Evolutionary conservation across 306 rosid species (phyloP).

Genomic region (Casuarina glauca): DNA sequence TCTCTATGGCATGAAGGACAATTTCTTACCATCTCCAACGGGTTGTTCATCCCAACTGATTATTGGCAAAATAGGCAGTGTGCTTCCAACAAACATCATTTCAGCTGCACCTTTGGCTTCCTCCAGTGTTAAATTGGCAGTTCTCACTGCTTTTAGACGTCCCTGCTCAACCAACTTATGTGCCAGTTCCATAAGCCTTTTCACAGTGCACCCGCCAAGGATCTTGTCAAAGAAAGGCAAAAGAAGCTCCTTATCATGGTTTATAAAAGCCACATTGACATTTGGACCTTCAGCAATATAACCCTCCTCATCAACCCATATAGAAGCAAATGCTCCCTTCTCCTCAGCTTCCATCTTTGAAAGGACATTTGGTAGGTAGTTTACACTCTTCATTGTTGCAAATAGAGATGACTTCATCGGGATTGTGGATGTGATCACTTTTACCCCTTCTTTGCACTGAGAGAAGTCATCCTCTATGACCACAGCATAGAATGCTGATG

Average conservation of each 20-base stretch:
- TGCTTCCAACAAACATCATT: slow-evolving; percentile 95
- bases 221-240: slow-evolving; percentile 74
- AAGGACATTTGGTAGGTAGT: slow-evolving; percentile 88
- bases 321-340: slow-evolving; percentile 70
- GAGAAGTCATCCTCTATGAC: slow-evolving; percentile 57
- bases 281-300: slow-evolving; percentile 93
- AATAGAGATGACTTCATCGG: slow-evolving; percentile 75
- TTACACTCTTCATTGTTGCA: slow-evolving; percentile 82
- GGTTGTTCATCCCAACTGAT: slow-evolving; percentile 73
- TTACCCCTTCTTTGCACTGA: slow-evolving; percentile 82
- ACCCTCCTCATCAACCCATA: slow-evolving; percentile 89
- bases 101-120: slow-evolving; percentile 74
- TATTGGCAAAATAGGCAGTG: slow-evolving; percentile 86
- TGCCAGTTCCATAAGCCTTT: slow-evolving; percentile 72
- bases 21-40: slow-evolving; percentile 68
- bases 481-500: slow-evolving; percentile 83
- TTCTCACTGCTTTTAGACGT: slow-evolving; percentile 46
- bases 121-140: slow-evolving; percentile 45
- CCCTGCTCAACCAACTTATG: slow-evolving; percentile 70
- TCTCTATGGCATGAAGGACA: background rate
- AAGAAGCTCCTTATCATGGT: slow-evolving; percentile 72
- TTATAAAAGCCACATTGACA: slow-evolving; percentile 87
- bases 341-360: slow-evolving; percentile 84
- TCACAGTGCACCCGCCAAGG: slow-evolving; percentile 71
- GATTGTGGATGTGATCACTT: slow-evolving; percentile 65